Base-by-base conservation (phyloP, 306 rosid genomes). In the Gleditsia sinensis region DNA sequence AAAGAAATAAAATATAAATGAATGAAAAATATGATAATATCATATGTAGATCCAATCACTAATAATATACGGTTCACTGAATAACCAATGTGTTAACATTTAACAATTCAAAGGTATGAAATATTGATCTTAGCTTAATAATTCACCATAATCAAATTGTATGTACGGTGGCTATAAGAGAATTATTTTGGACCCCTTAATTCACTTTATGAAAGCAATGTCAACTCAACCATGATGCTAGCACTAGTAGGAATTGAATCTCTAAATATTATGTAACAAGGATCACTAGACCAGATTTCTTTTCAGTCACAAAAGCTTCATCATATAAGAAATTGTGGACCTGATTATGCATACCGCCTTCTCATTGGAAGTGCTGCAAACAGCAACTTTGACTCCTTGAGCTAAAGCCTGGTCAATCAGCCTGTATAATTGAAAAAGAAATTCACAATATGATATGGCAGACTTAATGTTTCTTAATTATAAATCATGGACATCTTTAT, bases 301-400 rank as follows among this genome's bases (percentile, higher is more conserved):
- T 33, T 63, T n/a, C 25, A 64, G 64, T 49, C 25, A 48, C 53
- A 78, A 61, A 50, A 60, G 39, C 65, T 40, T 59, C 33, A 34
- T 59, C 57, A 73, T 53, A 50, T 61, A 49, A 82, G 69, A 66
- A 82, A 69, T 57, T 81, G 71, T 67, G 80, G 76, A 85, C 82
- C 82, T 72, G 83, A 79, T 87, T 70, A 27, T 81, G 89, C 93
- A 83, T 94, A 94, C 97, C 99, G 97, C 97, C 89, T 94, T 94
- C 91, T 94, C 99, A 77, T 94, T 94, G 32, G 99, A 94, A 78
- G 99, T 92, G 82, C 99, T 94, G 80, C 99, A 94, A 54, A 94
- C 97, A 14, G 99, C 99, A 61, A 94, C 99, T 59, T 91, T 89
- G 79, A 90, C 95, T 81, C 96, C 99, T 76, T 81, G 90, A 78